Evolutionary conservation across 345 rosid species (phyloP).

Genomic region (Eucalyptus brandiana): DNA sequence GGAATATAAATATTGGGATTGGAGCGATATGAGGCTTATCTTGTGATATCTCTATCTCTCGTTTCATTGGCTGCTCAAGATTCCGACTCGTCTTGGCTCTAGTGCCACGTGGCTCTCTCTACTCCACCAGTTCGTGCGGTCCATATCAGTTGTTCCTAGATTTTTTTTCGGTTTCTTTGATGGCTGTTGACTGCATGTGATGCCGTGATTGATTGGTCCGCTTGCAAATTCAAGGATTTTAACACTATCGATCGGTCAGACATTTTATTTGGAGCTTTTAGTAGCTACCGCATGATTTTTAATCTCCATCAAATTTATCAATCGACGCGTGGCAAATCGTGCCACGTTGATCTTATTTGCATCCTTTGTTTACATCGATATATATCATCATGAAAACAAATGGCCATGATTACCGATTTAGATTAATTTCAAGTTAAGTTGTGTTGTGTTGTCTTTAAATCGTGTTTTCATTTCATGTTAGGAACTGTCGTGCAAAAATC

Average conservation of each 20-base stretch:
- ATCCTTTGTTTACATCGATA: rapidly evolving
- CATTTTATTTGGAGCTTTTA: neutral
- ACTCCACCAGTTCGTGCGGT: neutral
- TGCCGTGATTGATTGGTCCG: neutral
- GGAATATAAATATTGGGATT: neutral
- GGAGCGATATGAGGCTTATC: neutral
- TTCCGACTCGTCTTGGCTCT: neutral
- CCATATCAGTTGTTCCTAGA: neutral
- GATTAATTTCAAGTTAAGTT: neutral
- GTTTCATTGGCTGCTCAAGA: neutral
- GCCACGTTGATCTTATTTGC: neutral
- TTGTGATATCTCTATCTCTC: neutral
- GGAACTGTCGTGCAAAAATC: neutral
- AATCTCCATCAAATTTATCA: neutral
- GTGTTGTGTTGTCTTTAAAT: neutral
- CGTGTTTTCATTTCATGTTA: neutral
- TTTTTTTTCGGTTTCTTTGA: neutral
- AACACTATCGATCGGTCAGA: neutral
- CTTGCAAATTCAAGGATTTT: neutral
- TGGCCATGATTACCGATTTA: rapidly evolving
- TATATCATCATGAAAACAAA: neutral
- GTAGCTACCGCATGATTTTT: neutral
- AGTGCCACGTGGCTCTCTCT: neutral
- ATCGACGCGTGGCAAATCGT: neutral
- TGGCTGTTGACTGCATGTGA: neutral